These are phyloP conservation scores for Pseudonitzschia delicatissima DNA, from an alignment of 108 stramenopile species.

Conservation along the genomic window DNA sequence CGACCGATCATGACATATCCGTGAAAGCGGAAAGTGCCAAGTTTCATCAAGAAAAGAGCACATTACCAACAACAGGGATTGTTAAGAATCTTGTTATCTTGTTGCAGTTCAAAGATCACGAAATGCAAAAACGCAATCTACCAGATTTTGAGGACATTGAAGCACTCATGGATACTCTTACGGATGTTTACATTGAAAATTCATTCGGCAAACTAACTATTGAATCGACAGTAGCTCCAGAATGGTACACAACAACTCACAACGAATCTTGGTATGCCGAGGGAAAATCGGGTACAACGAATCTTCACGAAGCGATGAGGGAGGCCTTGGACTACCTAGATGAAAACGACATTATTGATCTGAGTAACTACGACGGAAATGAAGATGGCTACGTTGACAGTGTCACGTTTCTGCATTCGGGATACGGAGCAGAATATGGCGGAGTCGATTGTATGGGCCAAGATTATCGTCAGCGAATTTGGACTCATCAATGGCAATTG, in stretches of 20 bases:
- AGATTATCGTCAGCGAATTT: constrained; percentile 2
- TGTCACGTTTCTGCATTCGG: constrained; percentile 62
- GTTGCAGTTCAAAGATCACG: constrained; percentile 34
- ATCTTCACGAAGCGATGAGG: constrained; percentile 13
- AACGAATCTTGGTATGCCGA: constrained; percentile 29
- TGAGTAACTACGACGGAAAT: constrained; percentile 31
- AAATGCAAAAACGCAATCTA: neutral
- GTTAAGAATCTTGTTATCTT: constrained; percentile 33
- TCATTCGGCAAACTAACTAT: constrained; percentile 32
- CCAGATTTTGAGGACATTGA: constrained; percentile 11
- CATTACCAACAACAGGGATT: constrained; percentile 12
- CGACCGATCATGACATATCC: neutral
- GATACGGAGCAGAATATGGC: constrained; percentile 71
- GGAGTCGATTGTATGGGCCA: constrained; percentile 44
- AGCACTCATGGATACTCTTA: neutral
- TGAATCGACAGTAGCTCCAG: constrained; percentile 23
- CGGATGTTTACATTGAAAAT: constrained; percentile 28
- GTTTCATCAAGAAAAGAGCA: neutral
- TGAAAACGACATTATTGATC: constrained; percentile 21
- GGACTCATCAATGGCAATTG: constrained; percentile 13
- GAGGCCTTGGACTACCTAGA: constrained; percentile 20
- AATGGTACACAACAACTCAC: constrained; percentile 20
- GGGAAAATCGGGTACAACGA: neutral
- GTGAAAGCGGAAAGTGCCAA: neutral
- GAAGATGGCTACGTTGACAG: constrained; percentile 51